Conservation (phyloP, 2,329 filamentous ascomycete genomes). For the Ophioceras dolichostomum region DNA sequence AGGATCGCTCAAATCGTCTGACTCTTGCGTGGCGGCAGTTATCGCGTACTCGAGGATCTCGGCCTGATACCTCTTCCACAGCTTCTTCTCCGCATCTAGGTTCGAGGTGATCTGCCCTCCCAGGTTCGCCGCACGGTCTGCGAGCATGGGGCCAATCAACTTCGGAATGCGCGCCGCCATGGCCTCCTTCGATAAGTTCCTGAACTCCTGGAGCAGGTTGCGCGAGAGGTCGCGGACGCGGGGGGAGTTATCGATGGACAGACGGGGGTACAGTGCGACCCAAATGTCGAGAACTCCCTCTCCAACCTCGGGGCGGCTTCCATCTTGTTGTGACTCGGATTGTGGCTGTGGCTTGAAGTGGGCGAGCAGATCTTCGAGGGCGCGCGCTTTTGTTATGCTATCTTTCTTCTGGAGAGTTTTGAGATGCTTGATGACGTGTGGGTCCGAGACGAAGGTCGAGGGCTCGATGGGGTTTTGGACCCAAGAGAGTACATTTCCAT, state of each 20-base stretch:
- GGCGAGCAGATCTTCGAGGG: conserved; percentile 69
- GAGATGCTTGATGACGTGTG: conserved; percentile 77
- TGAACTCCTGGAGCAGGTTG: conserved; percentile 50
- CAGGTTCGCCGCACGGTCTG: too few species aligned
- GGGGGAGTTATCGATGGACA: conserved; percentile 80
- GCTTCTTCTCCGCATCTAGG: too few species aligned
- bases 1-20: conserved; percentile 78
- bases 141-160: conserved; percentile 67
- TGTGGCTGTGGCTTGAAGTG: conserved; percentile 44
- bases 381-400: conserved; percentile 81
- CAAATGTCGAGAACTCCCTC: conserved; percentile 79
- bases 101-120: too few species aligned
- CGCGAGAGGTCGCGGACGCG: conserved; percentile 83
- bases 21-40: conserved; percentile 68
- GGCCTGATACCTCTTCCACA: conserved; percentile 72
- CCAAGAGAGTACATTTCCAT: too few species aligned
- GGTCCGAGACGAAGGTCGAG: conserved; percentile 60
- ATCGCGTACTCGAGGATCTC: conserved; percentile 74
- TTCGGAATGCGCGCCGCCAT: conserved; percentile 69
- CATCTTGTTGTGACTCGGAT: conserved; percentile 28
- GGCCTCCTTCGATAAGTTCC: conserved; percentile 60
- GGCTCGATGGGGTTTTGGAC: conserved; percentile 79
- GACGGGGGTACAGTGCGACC: conserved; percentile 79
- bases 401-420: conserved; percentile 92
- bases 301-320: conserved; percentile 61